phyloP scores from a whole-genome alignment of 2,329 filamentous ascomycete genomes.

The Phialophora tarda region DNA sequence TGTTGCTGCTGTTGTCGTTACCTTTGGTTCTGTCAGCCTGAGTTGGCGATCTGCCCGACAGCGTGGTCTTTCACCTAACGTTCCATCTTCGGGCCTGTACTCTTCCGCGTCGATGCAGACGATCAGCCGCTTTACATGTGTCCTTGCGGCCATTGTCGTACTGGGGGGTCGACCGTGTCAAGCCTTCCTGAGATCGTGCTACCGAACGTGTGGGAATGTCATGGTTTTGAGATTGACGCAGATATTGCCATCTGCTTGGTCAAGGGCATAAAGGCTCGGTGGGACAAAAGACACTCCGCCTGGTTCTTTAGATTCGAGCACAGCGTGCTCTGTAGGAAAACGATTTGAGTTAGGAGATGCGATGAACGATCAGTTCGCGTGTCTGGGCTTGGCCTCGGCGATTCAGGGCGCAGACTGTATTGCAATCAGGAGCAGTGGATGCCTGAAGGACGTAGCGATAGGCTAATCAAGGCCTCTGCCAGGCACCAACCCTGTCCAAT shows the following conservation, averaged over 20 bases:
- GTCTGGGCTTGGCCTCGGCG: neutral
- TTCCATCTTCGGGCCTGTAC: conserved; percentile 12
- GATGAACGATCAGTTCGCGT: neutral
- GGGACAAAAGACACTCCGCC: neutral
- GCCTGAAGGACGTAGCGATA: neutral
- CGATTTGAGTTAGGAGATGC: neutral
- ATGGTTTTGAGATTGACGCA: neutral
- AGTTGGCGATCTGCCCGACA: neutral
- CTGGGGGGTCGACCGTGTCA: neutral
- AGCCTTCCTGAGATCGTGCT: neutral
- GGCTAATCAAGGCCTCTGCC: neutral
- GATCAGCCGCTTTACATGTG: conserved; percentile 41
- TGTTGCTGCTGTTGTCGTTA: conserved; percentile 29
- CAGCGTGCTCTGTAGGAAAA: neutral
- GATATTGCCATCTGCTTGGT: neutral
- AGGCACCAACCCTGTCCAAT: neutral
- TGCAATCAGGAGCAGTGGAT: neutral
- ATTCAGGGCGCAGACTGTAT: neutral
- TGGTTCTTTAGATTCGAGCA: neutral
- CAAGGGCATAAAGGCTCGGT: neutral
- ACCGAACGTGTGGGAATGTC: neutral
- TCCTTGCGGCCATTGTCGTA: conserved; percentile 51
- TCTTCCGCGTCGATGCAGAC: conserved; percentile 34
- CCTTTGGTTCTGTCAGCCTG: conserved; percentile 23
- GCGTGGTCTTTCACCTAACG: conserved; percentile 17